These are phyloP conservation scores for Penicillium glabrum DNA, from an alignment of 2,329 filamentous ascomycete species.

Conservation along the genomic window DNA sequence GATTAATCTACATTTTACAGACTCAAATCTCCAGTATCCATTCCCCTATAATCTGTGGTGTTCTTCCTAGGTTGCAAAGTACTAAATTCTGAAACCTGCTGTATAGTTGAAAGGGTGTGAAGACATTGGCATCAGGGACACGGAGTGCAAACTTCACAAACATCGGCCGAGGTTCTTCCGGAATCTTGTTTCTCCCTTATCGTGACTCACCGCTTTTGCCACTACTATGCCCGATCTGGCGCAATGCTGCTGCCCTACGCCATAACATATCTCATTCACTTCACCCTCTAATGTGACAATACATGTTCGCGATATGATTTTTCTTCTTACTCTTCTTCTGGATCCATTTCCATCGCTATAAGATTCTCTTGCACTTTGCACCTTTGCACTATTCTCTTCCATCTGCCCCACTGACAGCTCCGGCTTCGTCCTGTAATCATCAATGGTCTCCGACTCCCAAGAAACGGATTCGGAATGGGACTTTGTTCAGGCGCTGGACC, in stretches of 20 bases:
- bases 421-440: slow-evolving; percentile 1
- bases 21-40: background rate
- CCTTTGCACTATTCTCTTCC: background rate
- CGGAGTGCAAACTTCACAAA: background rate
- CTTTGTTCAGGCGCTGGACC: slow-evolving; percentile 45
- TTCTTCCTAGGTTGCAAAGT: no score
- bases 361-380: background rate
- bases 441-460: slow-evolving; percentile 31
- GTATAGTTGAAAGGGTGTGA: background rate
- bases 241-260: background rate
- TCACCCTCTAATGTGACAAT: background rate
- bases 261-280: background rate
- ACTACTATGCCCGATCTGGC: background rate
- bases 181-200: background rate
- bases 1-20: background rate
- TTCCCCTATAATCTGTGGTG: no score
- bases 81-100: no score
- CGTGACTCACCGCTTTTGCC: background rate
- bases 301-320: background rate
- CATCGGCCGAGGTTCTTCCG: background rate
- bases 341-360: background rate
- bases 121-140: background rate
- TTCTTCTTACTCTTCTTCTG: background rate
- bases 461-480: slow-evolving; percentile 42
- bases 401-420: background rate